Percentiles rank a stretch among this genome's conserved stretches.
phyloP scores from a whole-genome alignment of 345 rosid species.

The Salix arbutifolia region DNA sequence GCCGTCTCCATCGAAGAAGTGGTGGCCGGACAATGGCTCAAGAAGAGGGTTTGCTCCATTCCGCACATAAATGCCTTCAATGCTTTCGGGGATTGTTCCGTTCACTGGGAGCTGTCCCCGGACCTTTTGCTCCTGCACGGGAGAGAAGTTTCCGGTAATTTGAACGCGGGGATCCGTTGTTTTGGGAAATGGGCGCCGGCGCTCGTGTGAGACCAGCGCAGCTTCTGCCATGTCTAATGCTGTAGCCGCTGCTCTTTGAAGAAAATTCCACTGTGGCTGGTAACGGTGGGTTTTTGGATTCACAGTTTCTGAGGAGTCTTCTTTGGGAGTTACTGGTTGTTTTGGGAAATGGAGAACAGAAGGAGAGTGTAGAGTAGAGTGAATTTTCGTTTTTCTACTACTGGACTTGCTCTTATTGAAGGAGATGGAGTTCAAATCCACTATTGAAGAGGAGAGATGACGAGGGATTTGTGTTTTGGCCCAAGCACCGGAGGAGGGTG shows the following conservation, averaged over 20 bases:
- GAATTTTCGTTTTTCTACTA: constrained; percentile 11
- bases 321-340: constrained; percentile 24
- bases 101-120: constrained; percentile 41
- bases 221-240: constrained; percentile 62
- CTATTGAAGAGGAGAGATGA: constrained; percentile 16
- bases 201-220: constrained; percentile 60
- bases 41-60: constrained; percentile 94
- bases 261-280: constrained; percentile 43
- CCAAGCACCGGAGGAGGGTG: constrained; percentile 32
- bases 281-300: constrained; percentile 13
- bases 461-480: constrained; percentile 30
- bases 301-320: constrained; percentile 16
- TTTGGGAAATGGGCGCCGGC: constrained; percentile 61
- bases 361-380: constrained; percentile 48
- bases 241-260: constrained; percentile 63
- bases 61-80: constrained; percentile 77
- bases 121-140: constrained; percentile 73
- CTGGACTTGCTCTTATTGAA: constrained; percentile 15
- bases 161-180: constrained; percentile 80
- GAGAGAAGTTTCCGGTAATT: constrained; percentile 85
- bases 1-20: constrained; percentile 92
- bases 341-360: constrained; percentile 58
- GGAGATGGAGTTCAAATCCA: constrained; percentile 25
- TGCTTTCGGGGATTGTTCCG: constrained; percentile 73
- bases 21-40: constrained; percentile 86